These are phyloP conservation scores for Oryza coarctata DNA, from an alignment of 176 grass and related monocot species.

Conservation along the genomic window DNA sequence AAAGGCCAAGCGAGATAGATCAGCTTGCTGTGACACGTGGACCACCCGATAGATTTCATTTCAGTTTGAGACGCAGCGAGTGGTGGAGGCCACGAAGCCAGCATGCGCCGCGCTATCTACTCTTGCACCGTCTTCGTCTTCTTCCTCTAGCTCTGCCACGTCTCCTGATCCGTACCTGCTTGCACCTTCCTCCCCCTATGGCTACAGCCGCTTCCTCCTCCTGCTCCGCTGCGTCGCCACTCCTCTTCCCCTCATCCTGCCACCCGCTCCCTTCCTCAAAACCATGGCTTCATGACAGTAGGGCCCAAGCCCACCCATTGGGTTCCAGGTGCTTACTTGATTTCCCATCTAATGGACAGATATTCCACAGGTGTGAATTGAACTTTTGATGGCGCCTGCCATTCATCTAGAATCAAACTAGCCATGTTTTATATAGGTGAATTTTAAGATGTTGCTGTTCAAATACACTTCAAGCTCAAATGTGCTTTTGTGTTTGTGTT, in stretches of 20 bases:
- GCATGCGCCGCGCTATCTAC: conserved; percentile 9
- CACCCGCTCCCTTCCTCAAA: neutral
- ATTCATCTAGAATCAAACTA: neutral
- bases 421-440: neutral
- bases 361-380: conserved; percentile 73
- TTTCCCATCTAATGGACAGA: conserved; percentile 53
- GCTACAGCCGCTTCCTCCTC: conserved; percentile 41
- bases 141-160: neutral
- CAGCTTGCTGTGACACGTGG: neutral
- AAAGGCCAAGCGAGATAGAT: too few species aligned
- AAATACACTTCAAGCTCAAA: neutral
- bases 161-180: neutral
- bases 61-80: neutral
- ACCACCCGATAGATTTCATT: neutral
- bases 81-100: neutral
- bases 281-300: conserved; percentile 27
- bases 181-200: neutral
- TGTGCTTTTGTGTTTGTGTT: neutral
- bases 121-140: neutral
- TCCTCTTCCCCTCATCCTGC: conserved; percentile 58
- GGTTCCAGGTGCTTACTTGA: conserved; percentile 66
- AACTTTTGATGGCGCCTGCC: neutral
- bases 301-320: conserved; percentile 72
- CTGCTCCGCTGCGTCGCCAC: conserved; percentile 44
- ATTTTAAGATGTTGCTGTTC: neutral